phyloP scores from a whole-genome alignment of 1,284 basidiomycete species.

The Bondarzewia mesenterica region DNA sequence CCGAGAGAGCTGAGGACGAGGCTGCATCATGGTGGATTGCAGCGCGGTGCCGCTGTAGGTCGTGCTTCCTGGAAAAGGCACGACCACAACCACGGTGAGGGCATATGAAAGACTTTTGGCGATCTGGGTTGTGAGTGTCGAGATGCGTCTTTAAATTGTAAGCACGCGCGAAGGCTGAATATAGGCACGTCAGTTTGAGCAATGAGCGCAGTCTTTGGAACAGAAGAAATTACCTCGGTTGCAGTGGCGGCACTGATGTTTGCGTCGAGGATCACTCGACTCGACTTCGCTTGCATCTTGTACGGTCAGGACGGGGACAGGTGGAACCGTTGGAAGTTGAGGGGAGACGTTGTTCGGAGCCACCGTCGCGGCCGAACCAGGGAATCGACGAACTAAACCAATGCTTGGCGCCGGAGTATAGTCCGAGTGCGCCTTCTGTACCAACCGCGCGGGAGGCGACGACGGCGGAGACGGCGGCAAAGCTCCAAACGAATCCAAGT shows the following conservation, averaged over 20 bases:
- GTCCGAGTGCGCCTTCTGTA: constrained; percentile 36
- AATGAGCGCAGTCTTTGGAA: constrained; percentile 4
- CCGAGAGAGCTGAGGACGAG: constrained; percentile 17
- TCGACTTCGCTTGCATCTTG: constrained; percentile 29
- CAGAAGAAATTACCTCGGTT: constrained; percentile 43
- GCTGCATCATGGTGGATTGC: constrained; percentile 74
- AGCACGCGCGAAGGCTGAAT: constrained; percentile 75
- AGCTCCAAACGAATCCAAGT: constrained; percentile 42
- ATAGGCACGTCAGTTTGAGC: too few species aligned
- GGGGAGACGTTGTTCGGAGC: constrained; percentile 21
- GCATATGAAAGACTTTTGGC: constrained; percentile 79
- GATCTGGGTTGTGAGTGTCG: constrained; percentile 82
- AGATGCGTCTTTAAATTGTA: constrained; percentile 89
- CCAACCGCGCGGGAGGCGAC: constrained; percentile 19
- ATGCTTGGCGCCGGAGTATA: constrained; percentile 25
- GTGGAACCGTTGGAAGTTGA: constrained; percentile 36
- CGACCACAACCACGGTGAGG: constrained; percentile 75
- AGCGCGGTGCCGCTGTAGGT: constrained; percentile 77
- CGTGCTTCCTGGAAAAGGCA: constrained; percentile 86
- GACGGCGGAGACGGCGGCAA: constrained; percentile 47
- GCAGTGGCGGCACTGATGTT: constrained; percentile 66
- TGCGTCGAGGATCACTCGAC: constrained; percentile 52
- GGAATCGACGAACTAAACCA: constrained; percentile 13
- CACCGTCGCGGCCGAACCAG: constrained; percentile 50
- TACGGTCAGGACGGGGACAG: constrained; percentile 31